phyloP scores from a whole-genome alignment of 352 stramenopile genomes.

The Chloridella minuta region DNA sequence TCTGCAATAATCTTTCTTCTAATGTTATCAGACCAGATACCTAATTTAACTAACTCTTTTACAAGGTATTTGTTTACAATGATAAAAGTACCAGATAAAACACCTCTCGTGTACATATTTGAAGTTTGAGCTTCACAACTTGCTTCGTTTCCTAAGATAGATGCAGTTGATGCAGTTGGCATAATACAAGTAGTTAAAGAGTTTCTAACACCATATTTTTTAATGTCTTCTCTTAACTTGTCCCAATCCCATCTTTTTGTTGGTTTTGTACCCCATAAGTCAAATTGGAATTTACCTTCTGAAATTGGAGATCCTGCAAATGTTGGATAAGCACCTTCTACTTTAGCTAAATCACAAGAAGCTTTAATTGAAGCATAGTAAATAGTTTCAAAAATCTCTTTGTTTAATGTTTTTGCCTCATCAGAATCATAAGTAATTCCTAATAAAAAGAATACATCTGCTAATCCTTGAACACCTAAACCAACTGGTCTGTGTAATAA shows the following conservation, averaged over 20 bases:
- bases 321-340: slow-evolving; percentile 64
- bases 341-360: slow-evolving; percentile 65
- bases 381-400: slow-evolving; percentile 97
- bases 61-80: slow-evolving; percentile 98
- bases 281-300: slow-evolving; percentile 82
- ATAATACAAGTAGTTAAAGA: slow-evolving; percentile 86
- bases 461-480: slow-evolving; percentile 90
- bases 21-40: slow-evolving; percentile 74
- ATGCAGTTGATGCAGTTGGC: slow-evolving; percentile 87
- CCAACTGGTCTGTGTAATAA: slow-evolving; percentile 83
- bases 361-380: slow-evolving; percentile 79
- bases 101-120: slow-evolving; percentile 97
- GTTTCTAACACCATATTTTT: slow-evolving; percentile 76
- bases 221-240: slow-evolving; percentile 55
- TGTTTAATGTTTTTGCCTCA: slow-evolving; percentile 58
- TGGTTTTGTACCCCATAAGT: slow-evolving; percentile 75
- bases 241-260: slow-evolving; percentile 40
- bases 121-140: slow-evolving; percentile 88
- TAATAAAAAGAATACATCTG: slow-evolving; percentile 83
- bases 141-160: slow-evolving; percentile 98
- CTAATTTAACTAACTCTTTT: slow-evolving; percentile 68
- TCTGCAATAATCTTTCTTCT: slow-evolving; percentile 95
- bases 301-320: slow-evolving; percentile 73
- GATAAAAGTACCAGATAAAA: slow-evolving; percentile 90
- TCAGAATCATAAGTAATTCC: slow-evolving; percentile 69